Base-by-base conservation (phyloP, 2,329 filamentous ascomycete species). In the Achaetomium macrosporum region DNA sequence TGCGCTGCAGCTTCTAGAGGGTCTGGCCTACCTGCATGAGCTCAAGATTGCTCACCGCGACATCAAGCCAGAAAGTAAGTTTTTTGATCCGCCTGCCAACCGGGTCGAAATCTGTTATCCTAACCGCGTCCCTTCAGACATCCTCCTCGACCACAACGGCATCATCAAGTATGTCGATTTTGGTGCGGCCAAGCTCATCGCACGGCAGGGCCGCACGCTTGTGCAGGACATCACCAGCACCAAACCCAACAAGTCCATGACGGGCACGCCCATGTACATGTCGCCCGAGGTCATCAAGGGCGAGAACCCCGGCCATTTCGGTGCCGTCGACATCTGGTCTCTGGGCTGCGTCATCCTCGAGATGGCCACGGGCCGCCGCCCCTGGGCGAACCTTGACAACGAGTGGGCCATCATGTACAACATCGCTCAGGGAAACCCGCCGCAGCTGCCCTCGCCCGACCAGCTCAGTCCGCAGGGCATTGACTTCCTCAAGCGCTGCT, bases 371-470 rank as follows among this genome's bases (percentile, higher is more conserved):
- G 93, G 93, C 17, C 83, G 90, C 57, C 84, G 92, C 15, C 93
- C 93, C 1, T 99, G 93, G 93, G 90, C 90, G 25, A 90, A 86
- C 59, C 83, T 97, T 43, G 93, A 99, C 73, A 99, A 99, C 67
- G 93, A 99, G 70, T 99, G 91, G 90, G 93, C 93, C 40, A 97
- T 99, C 73, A 99, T 99, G 93, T 99, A 96, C 78, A 97, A 97
- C 74, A 99, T 99, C 65, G 93, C 93, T 1, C 92, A 96, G 67
- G 93, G 93, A 59, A 95, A 96, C 63, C 88, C 90, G 45, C 93
- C 93, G 6, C 86, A 90, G 66, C 77, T 96, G 51, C 93, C 93
- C 1, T 78, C 82, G 1, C 68, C 76, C 1, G 92, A 97, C 48
- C 92, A 97, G 70, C 80, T 99, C 58, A 93, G 88, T 64, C 80